Percentiles rank a stretch among this genome's conserved stretches.
These are phyloP conservation scores for Brassica carinata DNA, from an alignment of 345 rosid genomes.

Conservation along the genomic window DNA sequence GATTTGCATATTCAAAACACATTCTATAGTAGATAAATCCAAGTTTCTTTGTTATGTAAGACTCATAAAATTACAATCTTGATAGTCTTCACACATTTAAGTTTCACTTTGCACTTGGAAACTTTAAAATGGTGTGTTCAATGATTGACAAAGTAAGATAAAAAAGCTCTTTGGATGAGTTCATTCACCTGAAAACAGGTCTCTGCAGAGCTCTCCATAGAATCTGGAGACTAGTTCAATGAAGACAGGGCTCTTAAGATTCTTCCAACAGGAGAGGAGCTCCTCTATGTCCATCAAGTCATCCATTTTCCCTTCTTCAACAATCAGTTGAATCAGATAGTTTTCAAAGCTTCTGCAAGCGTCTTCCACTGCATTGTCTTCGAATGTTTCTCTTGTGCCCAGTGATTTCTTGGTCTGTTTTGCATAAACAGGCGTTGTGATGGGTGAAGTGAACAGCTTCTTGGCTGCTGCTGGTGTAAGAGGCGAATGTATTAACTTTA, in stretches of 20 bases:
- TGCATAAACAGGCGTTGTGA: constrained; percentile 53
- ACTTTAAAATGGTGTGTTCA: constrained; percentile 18
- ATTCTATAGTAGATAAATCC: not conserved
- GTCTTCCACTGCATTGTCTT: constrained; percentile 56
- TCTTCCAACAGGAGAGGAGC: constrained; percentile 83
- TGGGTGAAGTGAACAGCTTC: constrained; percentile 50
- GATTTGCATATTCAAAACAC: too few species aligned
- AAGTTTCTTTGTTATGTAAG: constrained; percentile 7
- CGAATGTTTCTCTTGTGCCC: constrained; percentile 31
- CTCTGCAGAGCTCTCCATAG: constrained; percentile 83
- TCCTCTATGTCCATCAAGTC: constrained; percentile 84
- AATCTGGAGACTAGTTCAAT: constrained; percentile 68
- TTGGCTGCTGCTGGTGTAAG: constrained; percentile 60
- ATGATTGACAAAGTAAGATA: constrained; percentile 1
- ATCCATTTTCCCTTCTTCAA: constrained; percentile 73
- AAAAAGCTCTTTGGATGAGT: not conserved
- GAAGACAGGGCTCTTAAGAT: constrained; percentile 75
- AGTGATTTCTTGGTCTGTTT: constrained; percentile 21
- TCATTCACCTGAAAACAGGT: constrained; percentile 37
- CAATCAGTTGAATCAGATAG: constrained; percentile 80
- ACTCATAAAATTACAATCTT: not conserved
- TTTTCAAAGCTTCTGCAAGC: constrained; percentile 86
- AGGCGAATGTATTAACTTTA: constrained; percentile 48
- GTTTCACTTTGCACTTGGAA: constrained; percentile 1
- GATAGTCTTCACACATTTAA: constrained; percentile 12